Percentiles rank a stretch among this genome's conserved stretches.
These are phyloP conservation scores for Vitis hybrid DNA, from an alignment of 177 flowering plant genomes.

Conservation along the genomic window DNA sequence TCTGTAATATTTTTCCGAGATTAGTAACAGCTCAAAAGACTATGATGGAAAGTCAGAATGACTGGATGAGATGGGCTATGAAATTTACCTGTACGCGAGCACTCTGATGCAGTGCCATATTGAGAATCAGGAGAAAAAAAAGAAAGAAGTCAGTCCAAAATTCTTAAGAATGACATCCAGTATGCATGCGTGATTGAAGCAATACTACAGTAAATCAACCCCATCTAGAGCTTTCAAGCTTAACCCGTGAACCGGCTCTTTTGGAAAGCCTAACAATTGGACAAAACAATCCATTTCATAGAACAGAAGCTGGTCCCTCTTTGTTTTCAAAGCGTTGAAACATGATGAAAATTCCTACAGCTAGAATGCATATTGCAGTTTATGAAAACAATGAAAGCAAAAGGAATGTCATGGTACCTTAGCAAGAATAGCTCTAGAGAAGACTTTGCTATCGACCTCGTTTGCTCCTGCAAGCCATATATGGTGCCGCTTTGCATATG, in stretches of 20 bases:
- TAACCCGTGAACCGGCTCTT: no score
- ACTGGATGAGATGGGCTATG: background rate
- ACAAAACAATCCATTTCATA: no score
- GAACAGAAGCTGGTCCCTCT: no score
- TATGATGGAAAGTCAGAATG: background rate
- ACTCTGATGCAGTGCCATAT: slow-evolving; percentile 33
- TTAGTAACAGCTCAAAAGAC: background rate
- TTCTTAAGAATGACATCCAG: no score
- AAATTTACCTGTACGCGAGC: slow-evolving; percentile 49
- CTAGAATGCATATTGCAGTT: no score
- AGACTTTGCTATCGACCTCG: slow-evolving; percentile 83
- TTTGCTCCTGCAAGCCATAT: slow-evolving; percentile 89
- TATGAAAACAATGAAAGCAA: background rate
- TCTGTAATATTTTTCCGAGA: slow-evolving; percentile 39
- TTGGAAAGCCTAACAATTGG: no score
- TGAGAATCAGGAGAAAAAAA: background rate
- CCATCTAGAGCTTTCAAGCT: no score
- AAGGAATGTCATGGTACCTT: slow-evolving; percentile 43
- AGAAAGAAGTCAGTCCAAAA: background rate
- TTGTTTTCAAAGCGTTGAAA: no score
- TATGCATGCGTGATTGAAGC: no score
- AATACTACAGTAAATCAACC: no score
- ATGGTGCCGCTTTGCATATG: slow-evolving; percentile 66
- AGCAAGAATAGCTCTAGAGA: slow-evolving; percentile 92
- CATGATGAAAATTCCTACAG: no score